Conservation (phyloP, 805 yeast species). For the Kuraishia hungarica region DNA sequence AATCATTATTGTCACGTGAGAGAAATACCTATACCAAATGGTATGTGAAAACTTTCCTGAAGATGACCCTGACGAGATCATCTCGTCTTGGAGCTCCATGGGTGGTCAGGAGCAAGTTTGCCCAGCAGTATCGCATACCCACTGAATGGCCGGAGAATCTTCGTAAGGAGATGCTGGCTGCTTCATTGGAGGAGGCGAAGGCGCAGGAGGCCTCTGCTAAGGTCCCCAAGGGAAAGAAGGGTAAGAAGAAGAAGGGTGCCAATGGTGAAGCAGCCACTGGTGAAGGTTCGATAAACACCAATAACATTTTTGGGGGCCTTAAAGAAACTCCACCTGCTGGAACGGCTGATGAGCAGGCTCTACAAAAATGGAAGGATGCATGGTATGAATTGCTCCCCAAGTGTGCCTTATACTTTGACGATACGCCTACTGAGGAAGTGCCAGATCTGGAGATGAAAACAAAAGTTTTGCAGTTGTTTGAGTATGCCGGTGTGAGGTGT, state of each 20-base stretch:
- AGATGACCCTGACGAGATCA: constrained; percentile 68
- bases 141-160: constrained; percentile 50
- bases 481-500: constrained; percentile 38
- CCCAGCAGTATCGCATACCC: constrained; percentile 58
- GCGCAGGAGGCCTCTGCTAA: constrained; percentile 5
- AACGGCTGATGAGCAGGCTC: constrained; percentile 31
- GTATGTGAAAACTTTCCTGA: constrained; percentile 81
- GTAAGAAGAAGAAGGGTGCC: constrained; percentile 3
- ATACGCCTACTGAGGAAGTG: constrained; percentile 15
- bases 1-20: constrained; percentile 69
- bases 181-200: constrained; percentile 3
- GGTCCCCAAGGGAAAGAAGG: constrained; percentile 4
- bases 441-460: constrained; percentile 28
- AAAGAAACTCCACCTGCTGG: constrained; percentile 27
- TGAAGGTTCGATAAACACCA: no score
- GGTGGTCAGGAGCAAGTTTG: constrained; percentile 79
- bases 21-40: constrained; percentile 84
- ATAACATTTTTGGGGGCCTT: constrained; percentile 20
- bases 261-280: constrained; percentile 2
- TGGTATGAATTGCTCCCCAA: constrained; percentile 43
- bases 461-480: constrained; percentile 34
- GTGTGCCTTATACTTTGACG: constrained; percentile 39
- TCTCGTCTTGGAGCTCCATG: constrained; percentile 91
- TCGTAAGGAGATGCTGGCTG: constrained; percentile 23
- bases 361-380: constrained; percentile 40